These are phyloP conservation scores for Kluyveromyces aestuarii DNA, from an alignment of 805 yeast species.

Conservation along the genomic window DNA sequence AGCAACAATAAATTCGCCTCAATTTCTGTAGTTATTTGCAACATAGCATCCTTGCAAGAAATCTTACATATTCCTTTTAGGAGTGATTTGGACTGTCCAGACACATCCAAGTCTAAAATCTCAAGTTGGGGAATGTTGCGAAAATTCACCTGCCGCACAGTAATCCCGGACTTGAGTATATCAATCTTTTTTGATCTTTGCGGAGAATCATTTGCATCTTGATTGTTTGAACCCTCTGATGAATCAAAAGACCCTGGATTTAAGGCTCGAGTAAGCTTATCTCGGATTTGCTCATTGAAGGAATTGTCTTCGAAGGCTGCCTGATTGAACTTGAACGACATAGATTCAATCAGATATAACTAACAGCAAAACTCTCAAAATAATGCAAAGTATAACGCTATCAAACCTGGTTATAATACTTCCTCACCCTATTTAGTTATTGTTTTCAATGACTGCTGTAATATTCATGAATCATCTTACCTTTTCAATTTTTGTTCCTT, in stretches of 20 bases:
- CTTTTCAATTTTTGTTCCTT: background rate
- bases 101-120: constrained; percentile 26
- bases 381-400: background rate
- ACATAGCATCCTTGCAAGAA: constrained; percentile 23
- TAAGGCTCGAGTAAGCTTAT: constrained; percentile 20
- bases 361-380: background rate
- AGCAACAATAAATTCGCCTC: constrained; percentile 27
- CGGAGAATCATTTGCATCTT: constrained; percentile 6
- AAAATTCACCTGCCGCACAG: constrained; percentile 23
- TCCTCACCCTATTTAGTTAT: background rate
- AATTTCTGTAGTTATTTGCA: constrained; percentile 27
- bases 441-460: background rate
- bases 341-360: background rate
- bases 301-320: constrained; percentile 22
- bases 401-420: background rate
- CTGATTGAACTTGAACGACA: constrained; percentile 27
- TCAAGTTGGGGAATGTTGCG: constrained; percentile 25
- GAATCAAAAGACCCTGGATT: constrained; percentile 8
- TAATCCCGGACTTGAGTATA: constrained; percentile 24
- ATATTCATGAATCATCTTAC: background rate
- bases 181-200: constrained; percentile 13
- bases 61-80: constrained; percentile 29
- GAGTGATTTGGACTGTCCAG: constrained; percentile 25
- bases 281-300: constrained; percentile 22
- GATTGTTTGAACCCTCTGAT: constrained; percentile 4